phyloP scores from a whole-genome alignment of 495 filamentous ascomycete species.

The Usnea hakonensis region DNA sequence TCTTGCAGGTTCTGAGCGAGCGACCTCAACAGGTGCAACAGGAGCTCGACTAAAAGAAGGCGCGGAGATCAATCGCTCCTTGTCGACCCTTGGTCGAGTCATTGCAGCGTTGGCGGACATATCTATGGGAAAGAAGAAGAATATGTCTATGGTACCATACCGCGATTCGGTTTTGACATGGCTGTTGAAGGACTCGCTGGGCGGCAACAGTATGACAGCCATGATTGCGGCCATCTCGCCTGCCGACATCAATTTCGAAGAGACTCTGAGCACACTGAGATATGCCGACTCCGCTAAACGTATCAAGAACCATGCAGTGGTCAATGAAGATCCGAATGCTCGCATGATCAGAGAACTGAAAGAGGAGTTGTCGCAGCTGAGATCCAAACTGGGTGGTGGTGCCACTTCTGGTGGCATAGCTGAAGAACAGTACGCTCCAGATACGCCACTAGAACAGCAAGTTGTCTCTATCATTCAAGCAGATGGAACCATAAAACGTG shows the following conservation, averaged over 20 bases:
- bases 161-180: slow-evolving; percentile 95
- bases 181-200: slow-evolving; percentile 94
- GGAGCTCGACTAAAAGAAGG: slow-evolving; percentile 96
- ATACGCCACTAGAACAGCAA: slow-evolving; percentile 88
- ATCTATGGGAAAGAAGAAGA: slow-evolving; percentile 80
- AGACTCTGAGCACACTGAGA: slow-evolving; percentile 88
- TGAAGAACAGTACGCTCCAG: slow-evolving; percentile 81
- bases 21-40: slow-evolving; percentile 89
- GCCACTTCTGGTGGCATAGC: slow-evolving; percentile 37
- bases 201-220: slow-evolving; percentile 98
- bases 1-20: slow-evolving; percentile 94
- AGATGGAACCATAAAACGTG: slow-evolving; percentile 84
- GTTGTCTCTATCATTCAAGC: slow-evolving; percentile 87
- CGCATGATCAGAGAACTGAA: slow-evolving; percentile 98
- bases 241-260: slow-evolving; percentile 98
- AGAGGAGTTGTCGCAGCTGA: slow-evolving; percentile 80
- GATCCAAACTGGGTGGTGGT: slow-evolving; percentile 77
- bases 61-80: slow-evolving; percentile 94
- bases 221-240: slow-evolving; percentile 99
- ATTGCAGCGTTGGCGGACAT: slow-evolving; percentile 94
- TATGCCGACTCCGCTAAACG: slow-evolving; percentile 98
- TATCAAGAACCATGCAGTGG: slow-evolving; percentile 99
- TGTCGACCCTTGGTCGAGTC: slow-evolving; percentile 95
- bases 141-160: slow-evolving; percentile 81
- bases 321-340: slow-evolving; percentile 98